These are phyloP conservation scores for Cucurbita argyrosperma DNA, from an alignment of 306 rosid genomes.

Conservation along the genomic window DNA sequence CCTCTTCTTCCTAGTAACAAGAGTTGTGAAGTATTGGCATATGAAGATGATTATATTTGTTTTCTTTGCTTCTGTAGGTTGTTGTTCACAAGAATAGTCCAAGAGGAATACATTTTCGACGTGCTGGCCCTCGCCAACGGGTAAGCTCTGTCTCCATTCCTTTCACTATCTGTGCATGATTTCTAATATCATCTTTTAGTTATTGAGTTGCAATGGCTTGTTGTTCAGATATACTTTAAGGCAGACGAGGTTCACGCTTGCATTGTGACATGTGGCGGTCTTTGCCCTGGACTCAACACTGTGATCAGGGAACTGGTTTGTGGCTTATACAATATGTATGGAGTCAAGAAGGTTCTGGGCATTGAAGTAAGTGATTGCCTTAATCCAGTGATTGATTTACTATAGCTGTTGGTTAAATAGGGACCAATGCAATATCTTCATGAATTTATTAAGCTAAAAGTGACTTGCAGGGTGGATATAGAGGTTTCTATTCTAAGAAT, in stretches of 20 bases:
- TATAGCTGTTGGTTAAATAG: not conserved
- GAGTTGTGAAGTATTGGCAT: not conserved
- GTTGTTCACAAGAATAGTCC: conserved; percentile 74
- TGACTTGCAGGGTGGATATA: conserved; percentile 72
- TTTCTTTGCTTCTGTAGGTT: conserved; percentile 24
- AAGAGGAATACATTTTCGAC: conserved; percentile 80
- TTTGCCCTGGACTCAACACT: conserved; percentile 96
- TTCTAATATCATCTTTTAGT: not conserved
- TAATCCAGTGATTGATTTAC: not conserved
- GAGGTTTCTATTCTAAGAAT: conserved; percentile 78
- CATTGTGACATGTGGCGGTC: conserved; percentile 95
- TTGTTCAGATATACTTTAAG: conserved; percentile 60
- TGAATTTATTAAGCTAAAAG: not conserved
- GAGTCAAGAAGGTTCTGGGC: conserved; percentile 71
- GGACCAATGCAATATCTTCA: not conserved
- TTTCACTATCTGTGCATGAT: not conserved
- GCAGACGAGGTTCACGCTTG: conserved; percentile 83
- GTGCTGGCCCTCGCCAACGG: conserved; percentile 95
- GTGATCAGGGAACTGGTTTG: conserved; percentile 91
- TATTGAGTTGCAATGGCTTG: not conserved
- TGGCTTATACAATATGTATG: conserved; percentile 78
- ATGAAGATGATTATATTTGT: not conserved
- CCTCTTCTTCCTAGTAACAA: too few relatives aligned
- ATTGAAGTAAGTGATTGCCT: conserved; percentile 36
- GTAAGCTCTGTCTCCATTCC: conserved; percentile 16